Evolutionary conservation across 2,329 filamentous ascomycete genomes (phyloP), one percentile per base, ranked within the genome.

Genomic region (Pseudopithomyces maydicus): DNA sequence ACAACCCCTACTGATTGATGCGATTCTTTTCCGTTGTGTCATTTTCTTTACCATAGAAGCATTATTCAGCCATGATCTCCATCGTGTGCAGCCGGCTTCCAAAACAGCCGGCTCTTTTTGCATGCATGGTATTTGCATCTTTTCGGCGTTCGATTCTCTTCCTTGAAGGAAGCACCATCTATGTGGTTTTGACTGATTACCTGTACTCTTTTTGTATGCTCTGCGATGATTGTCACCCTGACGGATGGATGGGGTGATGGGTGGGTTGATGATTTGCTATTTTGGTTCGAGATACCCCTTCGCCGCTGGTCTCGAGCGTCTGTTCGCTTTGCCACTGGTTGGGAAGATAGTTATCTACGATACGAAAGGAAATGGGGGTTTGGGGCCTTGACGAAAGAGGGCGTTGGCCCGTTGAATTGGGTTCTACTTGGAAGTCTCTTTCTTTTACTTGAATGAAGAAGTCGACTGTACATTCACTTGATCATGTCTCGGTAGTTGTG

Each of bases 291-390:
- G 68, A 72, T 74, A 72, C 69, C 70, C 38, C 68, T 59, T 58
- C 61, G 56, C 64, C 63, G 68, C 69, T 70, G 70, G 69, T 58
- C 61, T 72, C 69, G 70, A 67, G 72, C 69, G 67, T 72, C 63
- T 67, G 54, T 70, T 72, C 70, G 62, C 59, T 54, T 51, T 58
- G 51, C 51, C 32, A 46, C 52, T 52, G 48, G 26, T 56, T 39
- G 48, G 35, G 48, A 38, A 33, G n/a, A 33, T n/a, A 23, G 14
- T n/a, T 20, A 17, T 39, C 57, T 54, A 23, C 32, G 43, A 33
- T 48, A 15, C 17, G 46, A 15, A 26, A 14, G 10, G 35, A 38
- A 19, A 42, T 14, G 6, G 35, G 35, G 15, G 11, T 14, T 36
- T 11, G 11, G 35, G 15, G 35, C 12, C 11, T n/a, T 36, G 35